Conservation (phyloP, 768 basidiomycete genomes). For the Macrolepiota albuminosa region DNA sequence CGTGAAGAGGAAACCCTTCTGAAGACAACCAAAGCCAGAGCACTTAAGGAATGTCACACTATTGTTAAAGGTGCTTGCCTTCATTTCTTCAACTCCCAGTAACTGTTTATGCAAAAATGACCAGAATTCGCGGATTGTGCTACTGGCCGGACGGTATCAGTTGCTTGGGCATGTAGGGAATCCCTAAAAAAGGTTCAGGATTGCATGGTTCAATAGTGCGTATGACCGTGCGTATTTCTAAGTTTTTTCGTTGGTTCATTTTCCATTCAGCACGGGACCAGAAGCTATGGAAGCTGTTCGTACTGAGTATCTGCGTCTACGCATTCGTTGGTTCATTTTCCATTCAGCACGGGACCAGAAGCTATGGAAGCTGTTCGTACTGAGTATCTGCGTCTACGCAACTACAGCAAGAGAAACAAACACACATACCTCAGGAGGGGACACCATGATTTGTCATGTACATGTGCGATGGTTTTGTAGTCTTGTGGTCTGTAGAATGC, state of each 20-base stretch:
- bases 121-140: constrained; percentile 85
- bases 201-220: constrained; percentile 80
- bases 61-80: constrained; percentile 60
- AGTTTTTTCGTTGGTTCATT: constrained; percentile 1
- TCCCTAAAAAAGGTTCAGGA: constrained; percentile 66
- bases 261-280: constrained; percentile 57
- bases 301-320: constrained; percentile 66
- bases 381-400: constrained; percentile 70
- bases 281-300: constrained; percentile 72
- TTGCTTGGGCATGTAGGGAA: constrained; percentile 78
- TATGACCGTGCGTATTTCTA: constrained; percentile 8
- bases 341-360: constrained; percentile 63
- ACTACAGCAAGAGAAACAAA: constrained; percentile 24
- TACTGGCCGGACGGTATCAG: constrained; percentile 73
- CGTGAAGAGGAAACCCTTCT: constrained; percentile 84
- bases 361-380: constrained; percentile 67
- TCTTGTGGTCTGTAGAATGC: not conserved
- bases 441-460: not conserved
- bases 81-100: not conserved
- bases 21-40: constrained; percentile 76
- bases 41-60: constrained; percentile 72
- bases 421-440: constrained; percentile 1
- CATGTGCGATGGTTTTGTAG: not conserved
- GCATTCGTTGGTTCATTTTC: constrained; percentile 23
- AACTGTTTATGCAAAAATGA: constrained; percentile 4